Percentiles rank a stretch among this genome's conserved stretches.
Evolutionary conservation across 2,329 filamentous ascomycete genomes (phyloP).

Genomic region (Claviceps spartinae): DNA sequence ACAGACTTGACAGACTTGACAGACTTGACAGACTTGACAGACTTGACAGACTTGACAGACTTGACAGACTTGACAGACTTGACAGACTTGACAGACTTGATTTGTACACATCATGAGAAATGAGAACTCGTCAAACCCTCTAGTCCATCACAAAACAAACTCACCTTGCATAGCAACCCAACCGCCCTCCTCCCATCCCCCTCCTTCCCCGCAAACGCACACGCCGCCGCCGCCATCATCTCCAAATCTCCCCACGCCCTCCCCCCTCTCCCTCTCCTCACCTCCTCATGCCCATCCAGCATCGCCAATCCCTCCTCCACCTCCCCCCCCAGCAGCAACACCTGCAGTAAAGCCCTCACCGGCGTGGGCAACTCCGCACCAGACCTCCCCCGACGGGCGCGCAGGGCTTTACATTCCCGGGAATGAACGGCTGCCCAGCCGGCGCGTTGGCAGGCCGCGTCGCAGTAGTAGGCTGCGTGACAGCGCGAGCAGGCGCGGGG

Average conservation of each 20-base stretch:
- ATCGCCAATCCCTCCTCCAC: slow-evolving; percentile 19
- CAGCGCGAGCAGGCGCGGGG: slow-evolving; percentile 38
- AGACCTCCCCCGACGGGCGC: slow-evolving; percentile 10
- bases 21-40: no score
- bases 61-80: no score
- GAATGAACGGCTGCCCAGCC: slow-evolving; percentile 41
- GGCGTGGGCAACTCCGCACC: slow-evolving; percentile 34
- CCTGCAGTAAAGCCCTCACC: slow-evolving; percentile 38
- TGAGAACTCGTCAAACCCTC: no score
- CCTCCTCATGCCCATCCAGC: slow-evolving; percentile 32
- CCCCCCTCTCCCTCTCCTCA: slow-evolving; percentile 20
- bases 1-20: no score
- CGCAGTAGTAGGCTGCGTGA: slow-evolving; percentile 41
- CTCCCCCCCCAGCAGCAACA: slow-evolving; percentile 31
- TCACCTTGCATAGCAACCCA: slow-evolving; percentile 41
- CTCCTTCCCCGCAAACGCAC: slow-evolving; percentile 28
- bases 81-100: no score
- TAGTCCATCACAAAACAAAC: background rate
- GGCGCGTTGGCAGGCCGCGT: slow-evolving; percentile 35
- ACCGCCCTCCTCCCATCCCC: slow-evolving; percentile 26
- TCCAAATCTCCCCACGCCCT: slow-evolving; percentile 37
- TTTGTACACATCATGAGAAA: no score
- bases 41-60: no score
- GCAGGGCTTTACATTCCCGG: slow-evolving; percentile 38
- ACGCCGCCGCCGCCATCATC: slow-evolving; percentile 31